phyloP scores from a whole-genome alignment of 495 filamentous ascomycete species.

The Sabuloglossum arenarium region DNA sequence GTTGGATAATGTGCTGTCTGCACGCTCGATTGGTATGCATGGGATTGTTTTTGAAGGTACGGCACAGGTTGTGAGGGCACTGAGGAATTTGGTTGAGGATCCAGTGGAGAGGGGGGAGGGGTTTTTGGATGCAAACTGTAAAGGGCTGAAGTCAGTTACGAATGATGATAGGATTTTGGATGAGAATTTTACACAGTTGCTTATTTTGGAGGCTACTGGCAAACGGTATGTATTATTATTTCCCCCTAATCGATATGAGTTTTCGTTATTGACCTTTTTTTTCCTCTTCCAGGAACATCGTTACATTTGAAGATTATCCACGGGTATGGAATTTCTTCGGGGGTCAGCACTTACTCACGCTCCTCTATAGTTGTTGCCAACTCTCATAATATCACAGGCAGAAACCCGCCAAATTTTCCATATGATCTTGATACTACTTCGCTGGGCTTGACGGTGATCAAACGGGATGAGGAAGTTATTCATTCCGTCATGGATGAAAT shows the following conservation, averaged over 20 bases:
- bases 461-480: background rate
- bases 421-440: constrained; percentile 15
- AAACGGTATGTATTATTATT: constrained; percentile 5
- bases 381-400: background rate
- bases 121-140: constrained; percentile 9
- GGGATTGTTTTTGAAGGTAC: constrained; percentile 1
- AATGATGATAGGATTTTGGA: background rate
- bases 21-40: constrained; percentile 10
- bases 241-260: background rate
- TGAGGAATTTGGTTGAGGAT: constrained; percentile 7
- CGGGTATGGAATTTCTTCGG: constrained; percentile 4
- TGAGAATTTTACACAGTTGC: constrained; percentile 12
- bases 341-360: background rate
- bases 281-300: constrained; percentile 7
- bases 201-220: constrained; percentile 9
- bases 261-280: background rate
- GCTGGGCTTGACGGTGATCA: constrained; percentile 2
- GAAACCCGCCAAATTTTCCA: constrained; percentile 6
- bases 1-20: constrained; percentile 13
- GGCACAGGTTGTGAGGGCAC: background rate
- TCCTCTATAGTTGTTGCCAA: background rate
- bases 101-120: constrained; percentile 9
- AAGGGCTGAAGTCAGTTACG: constrained; percentile 5
- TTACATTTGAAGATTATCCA: constrained; percentile 4
- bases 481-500: constrained; percentile 12